Base-by-base conservation (phyloP, 495 filamentous ascomycete genomes). In the Hyaloscypha variabilis region DNA sequence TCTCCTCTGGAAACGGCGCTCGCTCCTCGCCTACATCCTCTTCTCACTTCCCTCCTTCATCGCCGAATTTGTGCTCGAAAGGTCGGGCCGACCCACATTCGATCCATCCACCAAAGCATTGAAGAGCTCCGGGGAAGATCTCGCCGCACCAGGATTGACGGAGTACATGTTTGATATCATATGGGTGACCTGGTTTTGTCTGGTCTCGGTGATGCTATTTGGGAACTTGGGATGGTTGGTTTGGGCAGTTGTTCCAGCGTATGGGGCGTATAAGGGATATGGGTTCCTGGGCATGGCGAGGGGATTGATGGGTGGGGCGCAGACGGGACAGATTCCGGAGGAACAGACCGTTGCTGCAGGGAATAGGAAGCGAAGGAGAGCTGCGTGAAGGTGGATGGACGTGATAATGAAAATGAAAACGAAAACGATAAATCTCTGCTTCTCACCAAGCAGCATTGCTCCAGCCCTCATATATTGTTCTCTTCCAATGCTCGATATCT, bases 81-180 rank as follows among this genome's bases (percentile, higher is more conserved):
- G 85, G 36, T 84, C 92, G 8, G 91, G 91, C 0, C 90, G 95
- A 8, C 95, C 95, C 10, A 85, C 77, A 58, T 92, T 88, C 75
- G 83, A 83, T 58, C 58, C 83, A 4, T 70, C 70, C 14, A 88
- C 87, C 71, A 87, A 86, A n/a, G 85, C 87, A 3, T 78, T 98
- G 50, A 86, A 86, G 67, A 85, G 81, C 17, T 81, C 89, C 0
- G 95, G 95, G 21, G 94, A 98, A 74, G 95, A 98, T 75, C 83
- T 99, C 26, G 88, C 91, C 29, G 92, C 92, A 0, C 85, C 90
- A 28, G 95, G 95, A 0, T 78, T 99, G 76, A 98, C 93, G 8
- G 95, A 99, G 77, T 99, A 94, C 78, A 91, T 97, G 90, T 98
- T 94, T 84, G 95, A 99, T 79, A 83, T 97, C 28, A 80, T 97